These are phyloP conservation scores for Yamadazyma sp. DNA, from an alignment of 805 yeast genomes.

Conservation along the genomic window DNA sequence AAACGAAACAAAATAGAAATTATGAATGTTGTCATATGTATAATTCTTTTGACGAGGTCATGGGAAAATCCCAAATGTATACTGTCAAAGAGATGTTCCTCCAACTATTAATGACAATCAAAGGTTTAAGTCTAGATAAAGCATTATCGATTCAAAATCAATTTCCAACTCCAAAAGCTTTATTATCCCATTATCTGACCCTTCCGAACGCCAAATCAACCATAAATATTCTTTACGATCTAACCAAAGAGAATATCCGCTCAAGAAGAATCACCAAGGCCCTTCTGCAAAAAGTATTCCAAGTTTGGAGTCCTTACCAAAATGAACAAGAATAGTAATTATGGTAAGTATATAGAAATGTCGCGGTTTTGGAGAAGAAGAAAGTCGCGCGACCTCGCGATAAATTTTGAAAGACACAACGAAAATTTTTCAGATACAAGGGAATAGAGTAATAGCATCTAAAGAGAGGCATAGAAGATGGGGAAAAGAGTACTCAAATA, in stretches of 20 bases:
- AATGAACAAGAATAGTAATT: neutral
- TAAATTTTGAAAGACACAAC: neutral
- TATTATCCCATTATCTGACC: conserved; percentile 21
- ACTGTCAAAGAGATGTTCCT: conserved; percentile 77
- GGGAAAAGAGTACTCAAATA: conserved; percentile 49
- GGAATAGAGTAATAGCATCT: neutral
- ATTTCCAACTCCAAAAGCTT: conserved; percentile 64
- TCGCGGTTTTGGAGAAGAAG: no score
- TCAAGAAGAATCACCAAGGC: conserved; percentile 51
- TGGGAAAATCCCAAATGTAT: conserved; percentile 66
- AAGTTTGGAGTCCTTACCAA: conserved; percentile 49
- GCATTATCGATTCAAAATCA: conserved; percentile 72
- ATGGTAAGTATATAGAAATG: no score
- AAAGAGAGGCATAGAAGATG: conserved; percentile 18
- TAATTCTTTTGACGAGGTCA: conserved; percentile 53
- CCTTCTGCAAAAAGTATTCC: conserved; percentile 50
- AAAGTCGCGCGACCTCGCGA: neutral
- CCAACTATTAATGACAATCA: conserved; percentile 70
- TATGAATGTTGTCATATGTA: conserved; percentile 38
- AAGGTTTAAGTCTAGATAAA: conserved; percentile 82
- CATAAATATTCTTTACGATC: conserved; percentile 20
- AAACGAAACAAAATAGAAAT: conserved; percentile 13
- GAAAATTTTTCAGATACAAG: neutral
- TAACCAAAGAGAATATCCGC: conserved; percentile 39
- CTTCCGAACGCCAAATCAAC: neutral